These are phyloP conservation scores for Botryotinia convoluta DNA, from an alignment of 2,329 filamentous ascomycete species.

Conservation along the genomic window DNA sequence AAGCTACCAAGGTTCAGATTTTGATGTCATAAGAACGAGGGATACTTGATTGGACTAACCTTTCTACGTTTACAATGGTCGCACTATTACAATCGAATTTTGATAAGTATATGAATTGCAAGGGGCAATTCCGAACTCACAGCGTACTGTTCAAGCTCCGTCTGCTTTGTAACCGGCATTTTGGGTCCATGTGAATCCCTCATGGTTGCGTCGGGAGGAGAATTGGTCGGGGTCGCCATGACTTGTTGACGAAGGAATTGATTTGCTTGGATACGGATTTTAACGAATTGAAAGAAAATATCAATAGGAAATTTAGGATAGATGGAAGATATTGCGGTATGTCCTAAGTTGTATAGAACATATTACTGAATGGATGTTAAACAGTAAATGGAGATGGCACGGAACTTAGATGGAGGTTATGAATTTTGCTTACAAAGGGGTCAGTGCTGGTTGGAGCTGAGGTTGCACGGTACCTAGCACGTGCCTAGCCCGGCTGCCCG, in stretches of 20 bases:
- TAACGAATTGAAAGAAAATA: neutral
- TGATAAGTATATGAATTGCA: neutral
- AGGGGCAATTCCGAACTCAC: neutral
- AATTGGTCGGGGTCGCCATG: neutral
- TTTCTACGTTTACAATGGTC: constrained; percentile 8
- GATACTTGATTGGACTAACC: neutral
- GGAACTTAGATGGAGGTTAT: constrained; percentile 5
- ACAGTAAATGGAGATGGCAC: neutral
- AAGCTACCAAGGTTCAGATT: neutral
- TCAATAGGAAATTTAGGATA: neutral
- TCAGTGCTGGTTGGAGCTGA: neutral
- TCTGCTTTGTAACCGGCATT: neutral
- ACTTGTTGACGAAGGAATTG: too few species aligned
- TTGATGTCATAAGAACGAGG: neutral
- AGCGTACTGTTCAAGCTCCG: neutral
- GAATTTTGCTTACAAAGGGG: neutral
- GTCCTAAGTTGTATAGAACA: neutral
- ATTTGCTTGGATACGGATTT: neutral
- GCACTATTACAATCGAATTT: neutral
- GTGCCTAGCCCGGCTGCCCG: too few species aligned
- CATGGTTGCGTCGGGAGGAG: neutral
- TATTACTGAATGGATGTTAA: neutral
- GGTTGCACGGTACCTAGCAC: neutral
- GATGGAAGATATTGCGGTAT: neutral
- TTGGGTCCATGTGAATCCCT: neutral